Evolutionary conservation across 2,329 filamentous ascomycete genomes (phyloP), one percentile per base, ranked within the genome.

Genomic region (Lachnellula arida): DNA sequence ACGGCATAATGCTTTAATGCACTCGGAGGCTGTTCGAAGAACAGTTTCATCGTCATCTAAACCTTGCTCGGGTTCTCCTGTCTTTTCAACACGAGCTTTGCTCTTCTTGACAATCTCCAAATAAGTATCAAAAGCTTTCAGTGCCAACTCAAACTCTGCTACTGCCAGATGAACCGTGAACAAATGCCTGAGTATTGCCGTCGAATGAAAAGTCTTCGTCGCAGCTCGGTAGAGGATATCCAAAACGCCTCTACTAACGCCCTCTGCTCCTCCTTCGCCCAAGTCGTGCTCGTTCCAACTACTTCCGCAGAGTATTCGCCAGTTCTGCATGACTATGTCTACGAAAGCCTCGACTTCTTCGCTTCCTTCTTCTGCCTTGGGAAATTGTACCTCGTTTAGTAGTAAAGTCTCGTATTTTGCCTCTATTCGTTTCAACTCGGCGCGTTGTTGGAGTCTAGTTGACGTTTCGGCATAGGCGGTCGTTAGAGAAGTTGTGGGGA

Each of bases 201-300:
- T 96, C 1, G 94, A 99, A 72, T 99, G 94, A 68, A 94, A 99
- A 0, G 92, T 96, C 72, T 94, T 96, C 9, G 88, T 91, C 7
- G 93, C 90, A 22, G 92, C 90, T 40, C 88, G 87, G 72, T 97
- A 99, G 6, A 99, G 78, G 28, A 91, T 89, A 71, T 94, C 92
- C 42, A 99, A 80, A 34, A 95, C 85, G 50, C 85, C 85, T 53
- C 87, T 84, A 60, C 88, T 88, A 17, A 93, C 76, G 22, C 80
- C 83, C 67, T 87, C 84, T 64, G 91, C 88, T 8, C 91, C 92
- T 5, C 89, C 91, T 65, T 87, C 83, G 3, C 90, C 91, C 28
- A 97, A 78, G 62, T 96, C 91, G 53, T 84, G 76, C 60, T 96
- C 88, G 43, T 79, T 81, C 92, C 92, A 97, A 15, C 82, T 82